phyloP scores from a whole-genome alignment of 768 basidiomycete species.

The Zangia roseola region DNA sequence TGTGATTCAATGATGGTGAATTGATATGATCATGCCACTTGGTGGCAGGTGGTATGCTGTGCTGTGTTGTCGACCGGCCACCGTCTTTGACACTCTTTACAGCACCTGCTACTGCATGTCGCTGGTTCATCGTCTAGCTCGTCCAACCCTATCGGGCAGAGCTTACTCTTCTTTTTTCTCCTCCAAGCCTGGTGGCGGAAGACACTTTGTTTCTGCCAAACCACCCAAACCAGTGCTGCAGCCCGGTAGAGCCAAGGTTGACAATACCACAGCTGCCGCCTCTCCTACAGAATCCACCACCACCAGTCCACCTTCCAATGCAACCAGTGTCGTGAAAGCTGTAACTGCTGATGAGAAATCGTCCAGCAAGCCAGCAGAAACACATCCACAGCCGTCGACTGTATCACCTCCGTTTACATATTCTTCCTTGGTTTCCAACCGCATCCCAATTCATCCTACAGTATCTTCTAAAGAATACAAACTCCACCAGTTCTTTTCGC shows the following conservation, averaged over 20 bases:
- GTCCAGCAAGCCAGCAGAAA: slow-evolving; percentile 23
- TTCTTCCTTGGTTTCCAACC: slow-evolving; percentile 5
- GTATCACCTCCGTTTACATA: slow-evolving; percentile 16
- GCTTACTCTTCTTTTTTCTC: slow-evolving; percentile 80
- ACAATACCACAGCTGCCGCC: slow-evolving; percentile 38
- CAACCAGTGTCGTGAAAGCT: slow-evolving; percentile 13
- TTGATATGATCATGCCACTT: too few species aligned
- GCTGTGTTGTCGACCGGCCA: not conserved
- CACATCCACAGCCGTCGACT: slow-evolving; percentile 16
- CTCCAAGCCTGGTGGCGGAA: slow-evolving; percentile 70
- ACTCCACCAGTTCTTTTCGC: slow-evolving; percentile 81
- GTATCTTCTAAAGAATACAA: slow-evolving; percentile 69
- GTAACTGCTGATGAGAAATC: slow-evolving; percentile 28
- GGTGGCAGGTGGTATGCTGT: slow-evolving; percentile 5
- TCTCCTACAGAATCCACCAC: slow-evolving; percentile 29
- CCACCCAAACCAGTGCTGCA: slow-evolving; percentile 48
- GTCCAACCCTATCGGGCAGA: slow-evolving; percentile 49
- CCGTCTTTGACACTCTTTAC: not conserved
- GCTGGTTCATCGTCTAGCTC: slow-evolving; percentile 49
- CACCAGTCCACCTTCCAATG: slow-evolving; percentile 14
- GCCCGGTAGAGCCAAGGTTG: slow-evolving; percentile 37
- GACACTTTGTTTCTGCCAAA: slow-evolving; percentile 75
- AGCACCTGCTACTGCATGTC: slow-evolving; percentile 41
- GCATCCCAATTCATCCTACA: slow-evolving; percentile 46
- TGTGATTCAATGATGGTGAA: too few species aligned